phyloP scores from a whole-genome alignment of 495 filamentous ascomycete species.

The Hypomontagnella monticulosa region DNA sequence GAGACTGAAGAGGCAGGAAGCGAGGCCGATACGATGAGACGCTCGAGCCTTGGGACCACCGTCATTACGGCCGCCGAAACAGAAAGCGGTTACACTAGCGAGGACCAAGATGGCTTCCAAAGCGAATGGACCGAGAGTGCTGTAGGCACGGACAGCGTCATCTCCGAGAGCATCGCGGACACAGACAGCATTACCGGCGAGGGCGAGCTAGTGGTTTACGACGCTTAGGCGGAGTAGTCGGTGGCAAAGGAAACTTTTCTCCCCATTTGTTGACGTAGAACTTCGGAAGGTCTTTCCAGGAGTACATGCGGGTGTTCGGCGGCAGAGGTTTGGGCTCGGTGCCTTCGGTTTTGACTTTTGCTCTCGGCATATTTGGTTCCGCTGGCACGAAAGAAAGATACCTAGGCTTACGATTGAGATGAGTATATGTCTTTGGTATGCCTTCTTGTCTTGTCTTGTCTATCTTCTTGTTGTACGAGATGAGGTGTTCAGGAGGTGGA shows the following conservation, averaged over 20 bases:
- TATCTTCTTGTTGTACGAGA: not conserved
- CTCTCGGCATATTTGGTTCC: slow-evolving; percentile 3
- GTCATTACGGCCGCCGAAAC: slow-evolving; percentile 66
- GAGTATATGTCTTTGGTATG: slow-evolving; percentile 21
- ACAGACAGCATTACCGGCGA: slow-evolving; percentile 42
- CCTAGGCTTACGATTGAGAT: slow-evolving; percentile 5
- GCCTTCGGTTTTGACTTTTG: slow-evolving; percentile 7
- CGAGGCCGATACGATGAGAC: slow-evolving; percentile 44
- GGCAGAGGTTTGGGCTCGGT: slow-evolving; percentile 6
- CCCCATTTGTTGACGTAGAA: not conserved
- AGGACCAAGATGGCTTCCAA: slow-evolving; percentile 42
- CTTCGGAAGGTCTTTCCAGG: not conserved
- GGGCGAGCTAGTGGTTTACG: slow-evolving; percentile 36
- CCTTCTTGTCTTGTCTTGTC: slow-evolving; percentile 4
- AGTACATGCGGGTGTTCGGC: slow-evolving; percentile 6
- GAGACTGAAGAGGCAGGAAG: slow-evolving; percentile 33
- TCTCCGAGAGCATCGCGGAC: slow-evolving; percentile 42
- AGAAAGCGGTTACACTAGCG: slow-evolving; percentile 42
- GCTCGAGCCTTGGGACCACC: slow-evolving; percentile 52
- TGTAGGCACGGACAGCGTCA: slow-evolving; percentile 28
- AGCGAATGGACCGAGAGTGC: slow-evolving; percentile 50
- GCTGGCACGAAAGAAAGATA: not conserved
- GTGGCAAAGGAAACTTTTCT: not conserved
- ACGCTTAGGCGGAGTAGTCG: slow-evolving; percentile 9
- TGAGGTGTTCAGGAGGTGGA: not conserved